Evolutionary conservation across 345 rosid species (phyloP).

Genomic region (Populus deltoides): DNA sequence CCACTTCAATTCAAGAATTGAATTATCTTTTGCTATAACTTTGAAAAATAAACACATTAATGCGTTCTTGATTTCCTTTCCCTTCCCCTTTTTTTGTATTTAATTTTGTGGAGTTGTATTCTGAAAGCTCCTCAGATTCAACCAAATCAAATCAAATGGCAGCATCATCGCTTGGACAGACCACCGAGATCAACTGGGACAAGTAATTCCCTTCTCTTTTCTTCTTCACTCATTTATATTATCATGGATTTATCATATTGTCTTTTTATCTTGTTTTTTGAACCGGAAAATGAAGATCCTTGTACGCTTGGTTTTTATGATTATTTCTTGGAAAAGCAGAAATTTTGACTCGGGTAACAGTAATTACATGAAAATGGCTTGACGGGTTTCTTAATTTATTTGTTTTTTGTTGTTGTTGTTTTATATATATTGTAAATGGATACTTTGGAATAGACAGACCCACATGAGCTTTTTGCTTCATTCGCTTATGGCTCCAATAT

Average conservation of each 20-base stretch:
- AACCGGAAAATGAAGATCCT: background rate
- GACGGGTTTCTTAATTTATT: background rate
- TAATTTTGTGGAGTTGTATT: background rate
- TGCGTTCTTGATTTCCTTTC: background rate
- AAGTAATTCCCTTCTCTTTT: conserved; percentile 39
- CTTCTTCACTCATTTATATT: background rate
- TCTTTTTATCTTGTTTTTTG: background rate
- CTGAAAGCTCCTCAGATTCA: background rate
- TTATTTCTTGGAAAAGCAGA: background rate
- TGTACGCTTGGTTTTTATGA: background rate
- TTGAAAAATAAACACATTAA: no score
- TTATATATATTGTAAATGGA: background rate
- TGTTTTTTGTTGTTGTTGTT: no score
- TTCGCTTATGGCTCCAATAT: background rate
- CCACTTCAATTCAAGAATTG: no score
- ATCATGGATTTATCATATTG: background rate
- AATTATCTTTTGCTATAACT: no score
- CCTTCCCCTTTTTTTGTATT: background rate
- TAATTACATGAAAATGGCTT: background rate
- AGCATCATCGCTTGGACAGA: conserved; percentile 59
- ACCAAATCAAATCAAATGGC: conserved; percentile 33
- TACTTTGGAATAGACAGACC: background rate
- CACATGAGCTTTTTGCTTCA: background rate
- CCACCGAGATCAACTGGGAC: conserved; percentile 97
- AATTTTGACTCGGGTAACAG: background rate